Base-by-base conservation (phyloP, 371 early-diverging fungal species). In the Dichotomocladium elegans region DNA sequence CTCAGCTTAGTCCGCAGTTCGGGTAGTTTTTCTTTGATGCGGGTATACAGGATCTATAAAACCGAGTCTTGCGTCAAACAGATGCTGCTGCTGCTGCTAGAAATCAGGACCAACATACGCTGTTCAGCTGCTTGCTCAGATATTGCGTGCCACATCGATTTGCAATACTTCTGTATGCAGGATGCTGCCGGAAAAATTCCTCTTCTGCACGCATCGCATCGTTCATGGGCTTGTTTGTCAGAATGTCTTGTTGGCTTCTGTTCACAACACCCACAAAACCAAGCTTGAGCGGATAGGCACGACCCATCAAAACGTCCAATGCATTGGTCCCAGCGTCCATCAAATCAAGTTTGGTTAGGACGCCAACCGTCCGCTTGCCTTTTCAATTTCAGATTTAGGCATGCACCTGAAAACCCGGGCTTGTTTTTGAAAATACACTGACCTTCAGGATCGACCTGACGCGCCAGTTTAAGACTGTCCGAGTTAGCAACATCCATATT, bases 281-380 rank as follows among this genome's bases (percentile, higher is more conserved):
- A 25, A 95, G 74, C 41, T 87, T 89, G 33, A 94, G 67, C 10
- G 87, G 89, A 31, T 87, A 86, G 0, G 86, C 80, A 41, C 88
- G 81, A 17, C 92, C 92, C 26, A 88, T 82, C 41, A 96, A 77
- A 17, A 93, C 82, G 53, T 94, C 91, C 47, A 92, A 65, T 26
- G 93, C 90, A 71, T 93, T 89, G 25, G 94, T 93, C 28, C 94
- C 95, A 29, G 84, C 83, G 66, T 96, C 96, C 95, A 96, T 94
- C 53, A 96, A 66, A 74, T 96, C 96, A 41, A 95, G 71, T 69
- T 96, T 96, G 35, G 95, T 94, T 42, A 96, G 64, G 4, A 96
- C 93, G 43, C 95, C 94, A 30, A 95, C 84, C 0, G 96, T 96
- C 54, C 96, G 79, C 49, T 66, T 79, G 34, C 60, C 58, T 70